A percentile compares a stretch with the other conserved stretches of the same genome.
These are phyloP conservation scores for Picocystis sp. DNA, from an alignment of 163 green algal species.

Conservation along the genomic window DNA sequence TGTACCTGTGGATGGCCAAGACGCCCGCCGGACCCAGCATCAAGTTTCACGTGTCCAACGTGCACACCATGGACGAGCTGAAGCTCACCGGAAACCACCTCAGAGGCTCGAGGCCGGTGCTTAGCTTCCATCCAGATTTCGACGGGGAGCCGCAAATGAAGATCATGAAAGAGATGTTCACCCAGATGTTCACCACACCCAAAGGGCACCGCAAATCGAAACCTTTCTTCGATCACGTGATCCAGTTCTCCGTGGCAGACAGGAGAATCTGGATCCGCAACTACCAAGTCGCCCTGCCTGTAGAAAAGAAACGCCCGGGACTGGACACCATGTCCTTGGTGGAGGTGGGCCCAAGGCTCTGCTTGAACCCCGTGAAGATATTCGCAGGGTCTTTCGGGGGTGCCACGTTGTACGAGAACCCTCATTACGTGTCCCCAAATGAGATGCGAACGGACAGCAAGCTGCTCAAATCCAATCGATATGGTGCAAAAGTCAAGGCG, in stretches of 20 bases:
- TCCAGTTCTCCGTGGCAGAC: conserved; percentile 76
- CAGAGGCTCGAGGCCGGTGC: conserved; percentile 62
- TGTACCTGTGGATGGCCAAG: conserved; percentile 90
- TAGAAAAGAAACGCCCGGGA: conserved; percentile 50
- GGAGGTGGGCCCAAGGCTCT: conserved; percentile 72
- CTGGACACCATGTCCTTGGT: conserved; percentile 36
- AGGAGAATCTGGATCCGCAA: conserved; percentile 89
- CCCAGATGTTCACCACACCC: conserved; percentile 74
- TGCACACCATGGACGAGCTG: conserved; percentile 94
- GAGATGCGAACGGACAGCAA: conserved; percentile 19
- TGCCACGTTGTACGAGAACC: conserved; percentile 83
- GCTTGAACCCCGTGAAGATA: conserved; percentile 83
- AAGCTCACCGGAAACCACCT: conserved; percentile 95
- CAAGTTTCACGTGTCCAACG: conserved; percentile 84
- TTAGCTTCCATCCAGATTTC: conserved; percentile 71
- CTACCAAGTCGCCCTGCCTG: conserved; percentile 70
- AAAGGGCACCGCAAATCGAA: conserved; percentile 76
- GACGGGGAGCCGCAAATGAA: conserved; percentile 69
- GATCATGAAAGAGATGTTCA: conserved; percentile 87
- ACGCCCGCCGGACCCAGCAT: conserved; percentile 57
- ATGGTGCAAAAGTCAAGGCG: conserved; percentile 23
- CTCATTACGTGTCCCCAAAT: conserved; percentile 85
- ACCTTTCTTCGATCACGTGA: conserved; percentile 95
- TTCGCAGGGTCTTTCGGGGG: conserved; percentile 84
- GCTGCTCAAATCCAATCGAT: conserved; percentile 14